Percentiles rank a stretch among this genome's conserved stretches.
Evolutionary conservation across 768 basidiomycete genomes (phyloP).

Genomic region (Coprinellus aureogranulatus): DNA sequence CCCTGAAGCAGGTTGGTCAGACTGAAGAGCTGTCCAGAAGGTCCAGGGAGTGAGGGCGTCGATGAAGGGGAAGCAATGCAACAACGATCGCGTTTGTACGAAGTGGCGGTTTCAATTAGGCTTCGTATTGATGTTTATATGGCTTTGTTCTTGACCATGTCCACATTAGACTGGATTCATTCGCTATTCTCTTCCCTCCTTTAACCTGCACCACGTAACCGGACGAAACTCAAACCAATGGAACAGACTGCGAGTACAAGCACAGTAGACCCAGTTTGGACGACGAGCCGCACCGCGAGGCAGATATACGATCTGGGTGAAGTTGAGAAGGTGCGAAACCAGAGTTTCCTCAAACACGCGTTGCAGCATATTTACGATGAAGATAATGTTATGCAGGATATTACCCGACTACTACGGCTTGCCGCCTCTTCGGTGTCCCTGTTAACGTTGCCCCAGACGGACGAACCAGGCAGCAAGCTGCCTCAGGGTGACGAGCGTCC

Average conservation of each 20-base stretch:
- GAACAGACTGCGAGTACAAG: conserved; percentile 29
- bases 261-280: conserved; percentile 80
- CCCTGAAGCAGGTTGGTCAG: too few species aligned
- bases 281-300: conserved; percentile 73
- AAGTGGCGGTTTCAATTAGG: too few species aligned
- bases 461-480: conserved; percentile 60
- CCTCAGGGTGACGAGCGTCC: conserved; percentile 82
- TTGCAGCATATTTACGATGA: not conserved
- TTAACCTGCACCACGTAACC: not conserved
- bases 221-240: conserved; percentile 4
- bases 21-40: too few species aligned
- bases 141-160: conserved; percentile 4
- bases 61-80: too few species aligned
- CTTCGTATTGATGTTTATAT: not conserved
- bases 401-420: conserved; percentile 68
- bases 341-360: not conserved
- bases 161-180: not conserved
- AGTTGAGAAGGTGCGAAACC: conserved; percentile 62
- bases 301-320: conserved; percentile 79
- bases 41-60: too few species aligned
- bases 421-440: conserved; percentile 79
- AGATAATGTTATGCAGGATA: conserved; percentile 55
- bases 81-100: too few species aligned
- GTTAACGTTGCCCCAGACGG: conserved; percentile 80
- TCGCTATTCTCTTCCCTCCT: not conserved